Conservation (phyloP, 805 yeast species). For the Danielia reshetovae region DNA sequence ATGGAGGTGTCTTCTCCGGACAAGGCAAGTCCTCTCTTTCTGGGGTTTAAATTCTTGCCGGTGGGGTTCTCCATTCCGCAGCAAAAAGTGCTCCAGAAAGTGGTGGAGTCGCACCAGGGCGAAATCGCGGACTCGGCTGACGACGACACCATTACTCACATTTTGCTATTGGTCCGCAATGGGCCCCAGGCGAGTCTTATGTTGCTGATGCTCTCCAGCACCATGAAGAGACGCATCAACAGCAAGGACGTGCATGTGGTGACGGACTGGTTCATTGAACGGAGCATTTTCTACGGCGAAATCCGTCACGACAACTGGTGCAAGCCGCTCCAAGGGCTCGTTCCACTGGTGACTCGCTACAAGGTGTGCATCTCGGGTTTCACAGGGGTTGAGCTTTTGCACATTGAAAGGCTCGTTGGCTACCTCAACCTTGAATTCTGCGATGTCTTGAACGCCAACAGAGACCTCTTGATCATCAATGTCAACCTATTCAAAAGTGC, state of each 20-base stretch:
- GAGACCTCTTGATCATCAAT: constrained; percentile 58
- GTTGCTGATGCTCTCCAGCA: constrained; percentile 23
- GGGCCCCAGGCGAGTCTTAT: constrained; percentile 25
- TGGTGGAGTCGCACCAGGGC: constrained; percentile 48
- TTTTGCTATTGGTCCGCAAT: constrained; percentile 27
- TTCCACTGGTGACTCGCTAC: constrained; percentile 21
- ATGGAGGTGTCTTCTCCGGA: not conserved
- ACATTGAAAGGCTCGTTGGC: constrained; percentile 58
- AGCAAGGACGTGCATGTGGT: constrained; percentile 30
- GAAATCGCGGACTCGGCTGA: constrained; percentile 13
- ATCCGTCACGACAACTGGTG: constrained; percentile 62
- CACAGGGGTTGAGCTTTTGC: constrained; percentile 71
- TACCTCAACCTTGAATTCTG: constrained; percentile 49
- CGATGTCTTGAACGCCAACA: constrained; percentile 43
- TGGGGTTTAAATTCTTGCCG: constrained; percentile 38
- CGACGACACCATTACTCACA: constrained; percentile 27
- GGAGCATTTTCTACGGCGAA: constrained; percentile 57
- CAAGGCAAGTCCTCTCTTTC: constrained; percentile 29
- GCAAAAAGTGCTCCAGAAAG: constrained; percentile 31
- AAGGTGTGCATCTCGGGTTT: constrained; percentile 65
- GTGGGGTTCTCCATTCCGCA: constrained; percentile 41
- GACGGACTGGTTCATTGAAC: constrained; percentile 81
- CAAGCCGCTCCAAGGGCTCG: constrained; percentile 41
- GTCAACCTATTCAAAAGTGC: constrained; percentile 41
- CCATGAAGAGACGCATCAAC: constrained; percentile 21